A percentile compares a stretch with the other conserved stretches of the same genome.
Conservation (phyloP, 306 rosid species). For the Spatholobus suberectus region DNA sequence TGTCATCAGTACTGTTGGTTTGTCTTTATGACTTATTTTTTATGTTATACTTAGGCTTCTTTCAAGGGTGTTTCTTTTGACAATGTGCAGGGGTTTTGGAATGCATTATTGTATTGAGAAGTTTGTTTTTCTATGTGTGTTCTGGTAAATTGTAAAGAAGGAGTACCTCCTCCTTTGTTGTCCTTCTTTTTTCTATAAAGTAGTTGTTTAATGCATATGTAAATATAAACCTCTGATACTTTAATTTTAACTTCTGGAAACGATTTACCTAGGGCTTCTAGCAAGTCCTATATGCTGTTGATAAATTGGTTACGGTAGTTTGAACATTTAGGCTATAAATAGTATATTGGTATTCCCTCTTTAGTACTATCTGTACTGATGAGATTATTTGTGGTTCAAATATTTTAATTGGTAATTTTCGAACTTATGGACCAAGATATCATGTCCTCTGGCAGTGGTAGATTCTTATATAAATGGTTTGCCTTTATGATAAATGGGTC, state of each 20-base stretch:
- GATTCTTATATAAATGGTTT: slow-evolving; percentile 18
- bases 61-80: slow-evolving; percentile 32
- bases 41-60: slow-evolving; percentile 24
- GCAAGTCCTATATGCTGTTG: slow-evolving; percentile 32
- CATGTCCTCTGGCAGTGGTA: slow-evolving; percentile 20
- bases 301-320: slow-evolving; percentile 20
- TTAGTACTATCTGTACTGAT: background rate
- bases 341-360: slow-evolving; percentile 1
- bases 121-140: background rate
- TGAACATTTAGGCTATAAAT: slow-evolving; percentile 4
- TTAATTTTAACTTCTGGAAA: slow-evolving; percentile 8
- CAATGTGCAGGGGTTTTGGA: background rate
- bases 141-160: slow-evolving; percentile 4
- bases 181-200: background rate
- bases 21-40: slow-evolving; percentile 16
- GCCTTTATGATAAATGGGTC: slow-evolving; percentile 24
- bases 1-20: background rate
- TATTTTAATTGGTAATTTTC: slow-evolving; percentile 32
- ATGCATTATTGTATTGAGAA: slow-evolving; percentile 18
- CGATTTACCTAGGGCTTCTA: background rate
- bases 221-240: slow-evolving; percentile 4
- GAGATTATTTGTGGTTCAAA: slow-evolving; percentile 10
- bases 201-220: background rate
- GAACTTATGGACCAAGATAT: background rate
- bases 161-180: background rate